Evolutionary conservation across 352 stramenopile species (phyloP).

Genomic region (Thraustotheca clavata): DNA sequence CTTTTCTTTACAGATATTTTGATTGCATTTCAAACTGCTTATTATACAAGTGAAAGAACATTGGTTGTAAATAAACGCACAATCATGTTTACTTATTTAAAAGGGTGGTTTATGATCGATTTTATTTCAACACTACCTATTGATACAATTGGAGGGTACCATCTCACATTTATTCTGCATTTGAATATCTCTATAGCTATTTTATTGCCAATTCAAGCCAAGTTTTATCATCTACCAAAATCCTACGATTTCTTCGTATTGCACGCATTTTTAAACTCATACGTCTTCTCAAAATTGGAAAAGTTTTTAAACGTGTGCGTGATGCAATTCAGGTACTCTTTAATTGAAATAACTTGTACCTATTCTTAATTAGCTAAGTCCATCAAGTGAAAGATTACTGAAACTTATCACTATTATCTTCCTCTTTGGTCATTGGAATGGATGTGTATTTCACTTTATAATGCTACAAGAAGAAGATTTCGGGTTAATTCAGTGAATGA

Average conservation of each 20-base stretch:
- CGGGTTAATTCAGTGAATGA: constrained; percentile 41
- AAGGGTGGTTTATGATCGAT: constrained; percentile 72
- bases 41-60: constrained; percentile 59
- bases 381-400: constrained; percentile 58
- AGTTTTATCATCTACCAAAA: constrained; percentile 25
- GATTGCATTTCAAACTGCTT: constrained; percentile 84
- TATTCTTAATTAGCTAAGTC: constrained; percentile 37
- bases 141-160: constrained; percentile 43
- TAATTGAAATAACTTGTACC: not conserved
- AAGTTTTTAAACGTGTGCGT: constrained; percentile 69
- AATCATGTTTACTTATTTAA: constrained; percentile 61
- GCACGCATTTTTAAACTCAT: constrained; percentile 82
- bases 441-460: constrained; percentile 67
- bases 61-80: constrained; percentile 23
- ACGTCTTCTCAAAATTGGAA: constrained; percentile 85
- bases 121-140: constrained; percentile 82
- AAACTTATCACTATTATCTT: constrained; percentile 68
- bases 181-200: no score
- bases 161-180: not conserved
- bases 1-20: constrained; percentile 84
- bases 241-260: constrained; percentile 75
- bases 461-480: constrained; percentile 55
- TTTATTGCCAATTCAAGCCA: not conserved
- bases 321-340: constrained; percentile 50
- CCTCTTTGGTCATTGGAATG: constrained; percentile 78